Evolutionary conservation across 2,329 filamentous ascomycete species (phyloP).

Genomic region (Trichoderma pleuroti): DNA sequence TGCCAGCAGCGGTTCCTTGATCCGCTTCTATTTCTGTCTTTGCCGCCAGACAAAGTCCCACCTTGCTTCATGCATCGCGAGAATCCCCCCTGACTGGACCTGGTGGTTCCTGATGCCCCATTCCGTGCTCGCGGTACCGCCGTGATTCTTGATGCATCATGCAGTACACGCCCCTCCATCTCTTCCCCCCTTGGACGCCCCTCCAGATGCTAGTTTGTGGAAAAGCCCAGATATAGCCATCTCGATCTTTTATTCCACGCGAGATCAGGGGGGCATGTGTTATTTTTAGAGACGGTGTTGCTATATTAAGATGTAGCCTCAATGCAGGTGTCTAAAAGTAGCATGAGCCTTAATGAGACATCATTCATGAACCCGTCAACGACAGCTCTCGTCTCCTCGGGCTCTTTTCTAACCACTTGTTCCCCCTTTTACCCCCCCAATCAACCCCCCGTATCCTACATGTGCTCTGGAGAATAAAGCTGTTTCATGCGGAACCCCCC

Average conservation of each 20-base stretch:
- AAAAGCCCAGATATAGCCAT: conserved; percentile 9
- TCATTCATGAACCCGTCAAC: conserved; percentile 4
- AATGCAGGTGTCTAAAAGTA: conserved; percentile 16
- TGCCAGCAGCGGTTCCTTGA: not conserved
- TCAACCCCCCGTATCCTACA: not conserved
- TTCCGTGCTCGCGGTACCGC: conserved; percentile 10
- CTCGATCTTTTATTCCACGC: conserved; percentile 18
- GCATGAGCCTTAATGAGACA: conserved; percentile 18
- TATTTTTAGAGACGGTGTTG: conserved; percentile 20
- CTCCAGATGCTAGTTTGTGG: conserved; percentile 11
- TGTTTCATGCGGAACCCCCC: not conserved
- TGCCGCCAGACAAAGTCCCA: conserved; percentile 1
- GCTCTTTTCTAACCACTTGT: not conserved
- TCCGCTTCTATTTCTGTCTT: conserved; percentile 15
- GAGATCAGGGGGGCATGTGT: conserved; percentile 3
- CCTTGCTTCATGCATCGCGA: not conserved
- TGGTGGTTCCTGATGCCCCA: conserved; percentile 16
- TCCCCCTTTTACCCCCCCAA: not conserved
- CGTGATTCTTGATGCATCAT: not conserved
- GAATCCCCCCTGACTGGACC: not conserved
- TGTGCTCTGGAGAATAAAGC: not conserved
- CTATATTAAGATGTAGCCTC: conserved; percentile 20
- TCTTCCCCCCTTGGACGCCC: not conserved
- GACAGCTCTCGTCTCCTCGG: not conserved
- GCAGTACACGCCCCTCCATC: conserved; percentile 11